Evolutionary conservation across 2,329 filamentous ascomycete genomes (phyloP).

Genomic region (Penicillium olsonii): DNA sequence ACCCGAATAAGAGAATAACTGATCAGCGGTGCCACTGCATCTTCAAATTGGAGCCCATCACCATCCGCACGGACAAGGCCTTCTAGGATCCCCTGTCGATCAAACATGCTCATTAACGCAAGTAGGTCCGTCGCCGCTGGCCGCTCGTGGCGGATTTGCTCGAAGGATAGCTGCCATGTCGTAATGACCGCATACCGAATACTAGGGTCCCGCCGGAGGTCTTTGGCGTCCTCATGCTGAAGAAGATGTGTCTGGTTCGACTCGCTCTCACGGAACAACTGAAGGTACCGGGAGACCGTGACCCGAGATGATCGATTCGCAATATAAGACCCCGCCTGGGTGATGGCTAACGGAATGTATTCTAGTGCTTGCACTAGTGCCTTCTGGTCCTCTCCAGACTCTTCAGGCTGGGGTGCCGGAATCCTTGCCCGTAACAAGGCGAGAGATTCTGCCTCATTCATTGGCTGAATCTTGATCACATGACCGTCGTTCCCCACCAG

Average conservation of each 20-base stretch:
- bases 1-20: constrained; percentile 15
- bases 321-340: constrained; percentile 30
- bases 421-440: constrained; percentile 9
- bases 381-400: constrained; percentile 13
- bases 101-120: constrained; percentile 17
- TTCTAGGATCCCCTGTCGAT: constrained; percentile 1
- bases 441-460: constrained; percentile 14
- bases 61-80: constrained; percentile 11
- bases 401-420: background rate
- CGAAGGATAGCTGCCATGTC: constrained; percentile 20
- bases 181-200: no score
- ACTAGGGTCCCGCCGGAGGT: constrained; percentile 16
- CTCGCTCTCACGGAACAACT: constrained; percentile 34
- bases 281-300: constrained; percentile 42
- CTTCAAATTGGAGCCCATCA: background rate
- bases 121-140: constrained; percentile 9
- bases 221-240: constrained; percentile 24
- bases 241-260: constrained; percentile 29
- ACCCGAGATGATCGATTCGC: constrained; percentile 25
- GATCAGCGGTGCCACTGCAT: constrained; percentile 14
- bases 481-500: constrained; percentile 9
- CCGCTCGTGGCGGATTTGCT: constrained; percentile 8
- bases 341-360: constrained; percentile 22
- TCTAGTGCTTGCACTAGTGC: constrained; percentile 7
- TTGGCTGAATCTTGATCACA: constrained; percentile 11